A percentile compares a stretch with the other conserved stretches of the same genome.
These are phyloP conservation scores for Fagopyrum tataricum DNA, from an alignment of 148 eudicot species.

Conservation along the genomic window DNA sequence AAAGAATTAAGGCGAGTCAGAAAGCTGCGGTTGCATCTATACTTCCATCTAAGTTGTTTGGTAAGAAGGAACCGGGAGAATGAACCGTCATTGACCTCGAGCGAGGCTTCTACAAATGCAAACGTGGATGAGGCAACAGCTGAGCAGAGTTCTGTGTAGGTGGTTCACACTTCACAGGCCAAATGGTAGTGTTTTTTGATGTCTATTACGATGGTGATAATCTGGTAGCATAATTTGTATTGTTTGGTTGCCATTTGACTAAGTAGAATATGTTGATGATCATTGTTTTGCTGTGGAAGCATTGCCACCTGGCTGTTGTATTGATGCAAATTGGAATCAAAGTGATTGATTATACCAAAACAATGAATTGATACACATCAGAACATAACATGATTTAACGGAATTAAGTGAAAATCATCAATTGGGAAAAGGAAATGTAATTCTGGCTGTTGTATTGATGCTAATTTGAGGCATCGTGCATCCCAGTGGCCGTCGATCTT, in stretches of 20 bases:
- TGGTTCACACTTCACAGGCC: no score
- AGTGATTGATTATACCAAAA: no score
- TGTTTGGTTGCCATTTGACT: background rate
- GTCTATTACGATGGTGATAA: no score
- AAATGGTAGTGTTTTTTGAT: no score
- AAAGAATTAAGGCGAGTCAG: constrained; percentile 65
- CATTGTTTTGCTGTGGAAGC: background rate
- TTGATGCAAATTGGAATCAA: no score
- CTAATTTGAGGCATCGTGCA: no score
- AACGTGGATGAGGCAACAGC: constrained; percentile 6
- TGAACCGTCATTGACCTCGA: constrained; percentile 18
- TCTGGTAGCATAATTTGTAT: background rate
- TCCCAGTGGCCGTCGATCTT: no score
- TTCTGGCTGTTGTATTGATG: no score
- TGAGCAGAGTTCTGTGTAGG: constrained; percentile 1
- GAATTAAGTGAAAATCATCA: no score
- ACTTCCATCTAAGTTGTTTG: constrained; percentile 65
- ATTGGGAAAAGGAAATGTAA: no score
- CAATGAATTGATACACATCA: no score
- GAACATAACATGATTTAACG: no score
- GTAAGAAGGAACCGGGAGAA: constrained; percentile 38
- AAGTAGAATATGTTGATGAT: background rate
- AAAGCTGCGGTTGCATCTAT: constrained; percentile 71
- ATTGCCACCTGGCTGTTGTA: background rate
- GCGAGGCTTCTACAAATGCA: constrained; percentile 18